phyloP scores from a whole-genome alignment of 2,329 filamentous ascomycete species.

The Didymella keratinophila region DNA sequence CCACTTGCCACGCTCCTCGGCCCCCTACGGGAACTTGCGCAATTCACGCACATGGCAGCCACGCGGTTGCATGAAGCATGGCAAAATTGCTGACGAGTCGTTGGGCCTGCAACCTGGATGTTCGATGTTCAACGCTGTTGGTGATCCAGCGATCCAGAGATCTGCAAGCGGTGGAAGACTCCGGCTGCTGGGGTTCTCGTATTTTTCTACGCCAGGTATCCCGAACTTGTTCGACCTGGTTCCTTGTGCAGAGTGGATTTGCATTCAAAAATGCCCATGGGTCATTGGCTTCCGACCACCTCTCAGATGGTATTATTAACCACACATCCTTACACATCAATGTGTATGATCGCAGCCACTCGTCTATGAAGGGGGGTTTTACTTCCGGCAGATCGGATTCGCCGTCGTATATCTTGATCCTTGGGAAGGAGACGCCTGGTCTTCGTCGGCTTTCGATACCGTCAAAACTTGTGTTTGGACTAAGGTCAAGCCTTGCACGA shows the following conservation, averaged over 20 bases:
- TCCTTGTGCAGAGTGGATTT: not conserved
- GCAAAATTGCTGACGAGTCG: conserved; percentile 5
- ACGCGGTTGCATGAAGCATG: conserved; percentile 12
- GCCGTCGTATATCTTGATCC: not conserved
- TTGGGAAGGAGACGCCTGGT: not conserved
- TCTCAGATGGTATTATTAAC: not conserved
- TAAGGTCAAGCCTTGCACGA: not conserved
- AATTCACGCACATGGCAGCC: conserved; percentile 18
- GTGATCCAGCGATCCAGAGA: conserved; percentile 1
- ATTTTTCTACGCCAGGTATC: not conserved
- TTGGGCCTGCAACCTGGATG: not conserved
- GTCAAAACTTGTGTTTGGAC: not conserved
- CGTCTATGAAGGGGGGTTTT: not conserved
- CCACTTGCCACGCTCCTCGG: conserved; percentile 11
- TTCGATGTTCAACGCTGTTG: conserved; percentile 2
- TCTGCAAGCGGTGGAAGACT: conserved; percentile 5
- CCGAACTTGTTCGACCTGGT: not conserved
- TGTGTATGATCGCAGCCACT: not conserved
- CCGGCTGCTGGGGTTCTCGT: not conserved
- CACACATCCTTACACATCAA: not conserved
- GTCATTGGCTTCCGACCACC: not conserved
- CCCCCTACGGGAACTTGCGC: conserved; percentile 11
- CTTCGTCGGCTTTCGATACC: not conserved
- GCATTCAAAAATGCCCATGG: not conserved
- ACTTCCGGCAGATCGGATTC: not conserved